A percentile compares a stretch with the other conserved stretches of the same genome.
Conservation (phyloP, 1,139 yeast genomes). For the Taiozyma sp. region DNA sequence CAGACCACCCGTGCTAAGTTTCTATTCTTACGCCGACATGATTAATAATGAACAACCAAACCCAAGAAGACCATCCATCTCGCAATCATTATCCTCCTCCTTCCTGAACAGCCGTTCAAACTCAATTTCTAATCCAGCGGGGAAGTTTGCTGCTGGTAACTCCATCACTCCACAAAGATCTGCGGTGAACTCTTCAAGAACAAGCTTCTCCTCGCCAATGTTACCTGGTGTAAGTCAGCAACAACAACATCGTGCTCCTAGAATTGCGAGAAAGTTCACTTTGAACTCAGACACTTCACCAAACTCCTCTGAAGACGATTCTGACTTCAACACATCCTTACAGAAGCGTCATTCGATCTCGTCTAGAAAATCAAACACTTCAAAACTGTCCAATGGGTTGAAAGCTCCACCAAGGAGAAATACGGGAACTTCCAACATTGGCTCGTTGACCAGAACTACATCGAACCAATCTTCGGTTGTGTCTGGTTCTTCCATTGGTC, state of each 20-base stretch:
- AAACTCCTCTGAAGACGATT: constrained; percentile 25
- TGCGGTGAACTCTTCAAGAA: constrained; percentile 1
- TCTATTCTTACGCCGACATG: constrained; percentile 79
- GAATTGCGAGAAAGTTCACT: constrained; percentile 18
- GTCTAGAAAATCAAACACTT: constrained; percentile 8
- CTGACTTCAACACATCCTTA: constrained; percentile 12
- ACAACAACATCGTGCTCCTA: constrained; percentile 3
- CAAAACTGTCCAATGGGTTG: constrained; percentile 5
- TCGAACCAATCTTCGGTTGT: constrained; percentile 12
- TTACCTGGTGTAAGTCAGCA: constrained; percentile 6
- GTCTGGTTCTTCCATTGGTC: constrained; percentile 11
- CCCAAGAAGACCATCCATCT: constrained; percentile 53
- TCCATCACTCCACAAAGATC: constrained; percentile 13
- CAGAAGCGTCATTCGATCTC: background rate
- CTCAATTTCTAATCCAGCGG: constrained; percentile 7
- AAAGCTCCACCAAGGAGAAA: background rate
- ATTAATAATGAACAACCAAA: constrained; percentile 54
- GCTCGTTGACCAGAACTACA: constrained; percentile 7
- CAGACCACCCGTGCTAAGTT: constrained; percentile 49
- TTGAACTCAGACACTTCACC: constrained; percentile 22
- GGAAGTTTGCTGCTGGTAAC: constrained; percentile 3
- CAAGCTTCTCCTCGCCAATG: constrained; percentile 6
- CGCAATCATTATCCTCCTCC: constrained; percentile 33
- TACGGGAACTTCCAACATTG: background rate
- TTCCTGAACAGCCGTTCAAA: constrained; percentile 24